Evolutionary conservation across 306 rosid genomes (phyloP).

Genomic region (Pyrus bretschneideri): DNA sequence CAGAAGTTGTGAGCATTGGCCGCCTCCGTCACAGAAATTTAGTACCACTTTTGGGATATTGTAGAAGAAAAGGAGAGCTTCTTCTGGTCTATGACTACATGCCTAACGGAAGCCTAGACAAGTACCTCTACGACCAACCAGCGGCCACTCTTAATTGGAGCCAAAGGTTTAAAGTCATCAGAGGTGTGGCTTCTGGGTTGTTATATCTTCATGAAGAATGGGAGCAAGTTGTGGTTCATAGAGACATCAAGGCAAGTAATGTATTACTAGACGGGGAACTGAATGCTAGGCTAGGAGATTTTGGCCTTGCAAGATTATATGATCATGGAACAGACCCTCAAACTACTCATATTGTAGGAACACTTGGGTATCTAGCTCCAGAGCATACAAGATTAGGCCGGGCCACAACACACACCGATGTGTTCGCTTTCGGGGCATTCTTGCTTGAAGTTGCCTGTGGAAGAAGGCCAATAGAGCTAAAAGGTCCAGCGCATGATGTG

Average conservation of each 20-base stretch:
- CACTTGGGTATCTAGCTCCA: background rate
- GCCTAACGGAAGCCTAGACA: constrained; percentile 67
- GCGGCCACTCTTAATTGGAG: background rate
- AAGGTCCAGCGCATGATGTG: background rate
- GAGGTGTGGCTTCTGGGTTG: constrained; percentile 27
- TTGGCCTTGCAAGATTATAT: constrained; percentile 18
- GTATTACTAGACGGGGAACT: constrained; percentile 20
- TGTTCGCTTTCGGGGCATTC: constrained; percentile 1
- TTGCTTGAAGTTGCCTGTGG: constrained; percentile 4
- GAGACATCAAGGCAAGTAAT: constrained; percentile 37
- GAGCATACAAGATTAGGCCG: background rate
- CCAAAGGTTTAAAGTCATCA: constrained; percentile 22
- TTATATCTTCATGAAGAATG: constrained; percentile 26
- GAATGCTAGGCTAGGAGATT: constrained; percentile 20
- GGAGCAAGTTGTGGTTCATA: constrained; percentile 32
- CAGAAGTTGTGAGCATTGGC: constrained; percentile 56
- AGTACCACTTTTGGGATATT: constrained; percentile 52
- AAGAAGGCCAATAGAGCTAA: background rate
- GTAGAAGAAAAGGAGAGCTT: constrained; percentile 49
- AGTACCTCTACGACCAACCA: constrained; percentile 8
- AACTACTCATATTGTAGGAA: background rate
- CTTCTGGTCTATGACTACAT: constrained; percentile 4
- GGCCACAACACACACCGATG: background rate
- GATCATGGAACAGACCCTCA: background rate
- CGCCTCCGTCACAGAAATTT: constrained; percentile 18